These are phyloP conservation scores for Vickermania spadyakhi DNA, from an alignment of 208 protist genomes.

Conservation along the genomic window DNA sequence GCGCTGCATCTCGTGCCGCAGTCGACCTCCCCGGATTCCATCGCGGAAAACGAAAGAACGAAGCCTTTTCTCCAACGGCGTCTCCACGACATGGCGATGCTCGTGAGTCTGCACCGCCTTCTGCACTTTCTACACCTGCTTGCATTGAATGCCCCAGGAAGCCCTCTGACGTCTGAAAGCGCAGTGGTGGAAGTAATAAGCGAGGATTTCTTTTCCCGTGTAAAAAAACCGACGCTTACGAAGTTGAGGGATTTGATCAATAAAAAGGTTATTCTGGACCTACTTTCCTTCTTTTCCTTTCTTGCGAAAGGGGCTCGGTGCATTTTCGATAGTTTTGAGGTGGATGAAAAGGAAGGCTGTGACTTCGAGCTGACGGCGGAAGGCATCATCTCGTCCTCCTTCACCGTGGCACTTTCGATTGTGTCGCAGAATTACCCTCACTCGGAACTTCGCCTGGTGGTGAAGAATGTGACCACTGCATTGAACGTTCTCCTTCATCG, in stretches of 20 bases:
- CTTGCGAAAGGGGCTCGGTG: not conserved
- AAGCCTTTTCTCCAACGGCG: not conserved
- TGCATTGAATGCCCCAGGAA: not conserved
- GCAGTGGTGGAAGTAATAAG: not conserved
- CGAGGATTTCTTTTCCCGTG: not conserved
- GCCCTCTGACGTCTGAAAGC: not conserved
- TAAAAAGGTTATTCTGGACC: not conserved
- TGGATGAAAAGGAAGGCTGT: not conserved
- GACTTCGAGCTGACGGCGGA: not conserved
- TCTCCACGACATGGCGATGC: not conserved
- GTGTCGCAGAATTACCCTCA: not conserved
- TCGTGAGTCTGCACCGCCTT: not conserved
- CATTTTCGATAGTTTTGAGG: not conserved
- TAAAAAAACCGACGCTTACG: not conserved
- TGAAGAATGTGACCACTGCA: not conserved
- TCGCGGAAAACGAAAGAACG: not conserved
- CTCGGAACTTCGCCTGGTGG: not conserved
- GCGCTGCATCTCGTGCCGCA: not conserved
- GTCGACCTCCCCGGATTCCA: not conserved
- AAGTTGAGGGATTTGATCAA: not conserved
- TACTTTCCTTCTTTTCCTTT: not conserved
- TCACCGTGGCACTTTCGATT: not conserved
- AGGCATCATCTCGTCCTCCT: not conserved
- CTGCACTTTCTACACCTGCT: not conserved
- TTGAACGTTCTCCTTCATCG: not conserved